Evolutionary conservation across 257 asterid genomes (phyloP), one percentile per base, ranked within the genome.

Genomic region (Pogostemon cablin): DNA sequence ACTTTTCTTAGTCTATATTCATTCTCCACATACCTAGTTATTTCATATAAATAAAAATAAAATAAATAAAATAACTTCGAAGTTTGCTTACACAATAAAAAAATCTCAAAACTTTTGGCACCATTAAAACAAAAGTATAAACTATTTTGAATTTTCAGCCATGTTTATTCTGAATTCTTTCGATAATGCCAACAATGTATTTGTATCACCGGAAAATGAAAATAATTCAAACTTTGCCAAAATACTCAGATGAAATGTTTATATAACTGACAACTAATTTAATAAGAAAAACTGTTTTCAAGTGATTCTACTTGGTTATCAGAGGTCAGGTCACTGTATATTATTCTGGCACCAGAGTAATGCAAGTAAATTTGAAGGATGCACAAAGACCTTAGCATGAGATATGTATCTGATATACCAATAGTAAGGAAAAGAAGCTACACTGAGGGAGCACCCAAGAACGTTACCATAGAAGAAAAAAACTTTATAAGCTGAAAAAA

Each of bases 401-500:
- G 41, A 11, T 60, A 48, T 68, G 44, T 4, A 68, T 62, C 44
- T 52, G 47, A 42, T 25, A 25, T 25, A 58, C 48, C 48, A 40
- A 53, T 63, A 37, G 9, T 42, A 50, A 3, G 46, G 65, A 34
- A 71, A 77, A 4, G 54, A 66, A 25, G 20, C 39, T 67, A 66
- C 67, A 44, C 10, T 37, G 44, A 20, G 38, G 58, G 52, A 76
- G 11, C 52, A 63, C 50, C 75, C 60, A 54, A 61, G 49, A 62
- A 69, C 11, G 50, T 48, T 17, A 48, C 40, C 46, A n/a, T 37
- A 39, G 65, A 67, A 10, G 8, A 61, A 9, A 12, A 68, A 64
- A 72, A 69, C 65, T 74, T 53, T 53, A 58, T 54, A 77, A 60
- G 72, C 34, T 64, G 72, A 72, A 74, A 82, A 74, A 65, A 67